A percentile compares a stretch with the other conserved stretches of the same genome.
These are phyloP conservation scores for Populus alba DNA, from an alignment of 345 rosid species.

Conservation along the genomic window DNA sequence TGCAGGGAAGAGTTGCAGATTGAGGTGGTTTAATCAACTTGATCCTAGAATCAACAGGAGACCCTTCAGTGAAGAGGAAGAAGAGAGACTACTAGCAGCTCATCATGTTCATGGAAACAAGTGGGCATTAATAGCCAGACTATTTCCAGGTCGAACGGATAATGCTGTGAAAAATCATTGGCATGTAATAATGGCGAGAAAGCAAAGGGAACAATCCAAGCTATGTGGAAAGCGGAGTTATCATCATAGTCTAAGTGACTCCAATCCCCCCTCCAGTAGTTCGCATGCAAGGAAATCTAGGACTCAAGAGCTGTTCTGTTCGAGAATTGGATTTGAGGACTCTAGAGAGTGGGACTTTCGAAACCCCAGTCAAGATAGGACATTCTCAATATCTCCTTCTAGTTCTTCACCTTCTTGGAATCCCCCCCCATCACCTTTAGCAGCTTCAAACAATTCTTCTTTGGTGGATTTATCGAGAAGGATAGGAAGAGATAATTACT, in stretches of 20 bases:
- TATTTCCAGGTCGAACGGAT: conserved; percentile 35
- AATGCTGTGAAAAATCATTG: conserved; percentile 37
- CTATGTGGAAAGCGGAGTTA: conserved; percentile 35
- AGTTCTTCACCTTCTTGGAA: conserved; percentile 34
- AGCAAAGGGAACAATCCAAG: conserved; percentile 38
- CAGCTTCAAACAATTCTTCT: conserved; percentile 23
- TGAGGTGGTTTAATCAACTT: conserved; percentile 37
- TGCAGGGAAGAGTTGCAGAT: conserved; percentile 35
- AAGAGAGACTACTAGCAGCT: conserved; percentile 28
- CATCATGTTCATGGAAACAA: conserved; percentile 34
- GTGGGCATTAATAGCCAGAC: conserved; percentile 34
- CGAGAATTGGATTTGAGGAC: conserved; percentile 30
- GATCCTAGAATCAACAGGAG: conserved; percentile 36
- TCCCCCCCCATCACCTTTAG: conserved; percentile 20
- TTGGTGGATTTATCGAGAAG: conserved; percentile 28
- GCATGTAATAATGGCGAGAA: conserved; percentile 34
- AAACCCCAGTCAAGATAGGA: conserved; percentile 28
- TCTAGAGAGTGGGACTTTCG: conserved; percentile 32
- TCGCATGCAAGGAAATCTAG: conserved; percentile 31
- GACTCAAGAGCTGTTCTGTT: conserved; percentile 21
- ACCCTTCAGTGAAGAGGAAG: conserved; percentile 30
- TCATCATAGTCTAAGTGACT: conserved; percentile 20
- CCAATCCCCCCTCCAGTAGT: conserved; percentile 7
- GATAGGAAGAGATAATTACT: conserved; percentile 27
- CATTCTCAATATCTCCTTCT: conserved; percentile 32